Evolutionary conservation across 1,139 yeast species (phyloP).

Genomic region (Kurtzmaniella quercitrusa): DNA sequence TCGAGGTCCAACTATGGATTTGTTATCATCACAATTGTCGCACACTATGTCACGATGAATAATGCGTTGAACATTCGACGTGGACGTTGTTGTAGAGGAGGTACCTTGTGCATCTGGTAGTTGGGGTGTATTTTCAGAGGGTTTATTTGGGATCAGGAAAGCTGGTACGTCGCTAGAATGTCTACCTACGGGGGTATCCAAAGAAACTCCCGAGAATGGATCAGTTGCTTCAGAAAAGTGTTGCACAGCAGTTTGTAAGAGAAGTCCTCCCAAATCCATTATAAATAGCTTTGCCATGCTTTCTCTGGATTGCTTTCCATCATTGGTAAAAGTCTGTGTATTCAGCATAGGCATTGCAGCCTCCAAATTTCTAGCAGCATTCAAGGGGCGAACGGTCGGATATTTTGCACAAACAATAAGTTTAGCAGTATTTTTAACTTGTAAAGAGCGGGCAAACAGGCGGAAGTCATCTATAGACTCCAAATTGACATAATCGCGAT

Average conservation of each 20-base stretch:
- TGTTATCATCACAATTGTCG: conserved; percentile 36
- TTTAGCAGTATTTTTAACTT: conserved; percentile 38
- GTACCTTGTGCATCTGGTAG: not conserved
- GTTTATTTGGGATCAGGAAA: too few relatives aligned
- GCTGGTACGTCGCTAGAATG: too few relatives aligned
- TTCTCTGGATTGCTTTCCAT: not conserved
- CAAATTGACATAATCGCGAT: conserved; percentile 37
- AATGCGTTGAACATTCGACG: not conserved
- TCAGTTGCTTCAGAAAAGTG: conserved; percentile 17
- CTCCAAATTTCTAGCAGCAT: not conserved
- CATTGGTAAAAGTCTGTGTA: too few relatives aligned
- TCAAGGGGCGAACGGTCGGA: not conserved
- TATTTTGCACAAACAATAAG: conserved; percentile 17
- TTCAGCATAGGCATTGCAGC: not conserved
- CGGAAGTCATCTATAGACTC: conserved; percentile 39
- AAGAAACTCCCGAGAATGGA: not conserved
- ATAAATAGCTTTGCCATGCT: conserved; percentile 11
- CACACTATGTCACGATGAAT: conserved; percentile 30
- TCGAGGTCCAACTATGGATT: conserved; percentile 44
- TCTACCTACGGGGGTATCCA: not conserved
- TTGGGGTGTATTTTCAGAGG: not conserved
- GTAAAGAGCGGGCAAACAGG: conserved; percentile 42
- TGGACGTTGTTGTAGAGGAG: conserved; percentile 4
- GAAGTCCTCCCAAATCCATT: conserved; percentile 18
- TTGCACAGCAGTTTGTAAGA: conserved; percentile 22